These are phyloP conservation scores for Backusella westeae DNA, from an alignment of 192 early-diverging fungal species.

Conservation along the genomic window DNA sequence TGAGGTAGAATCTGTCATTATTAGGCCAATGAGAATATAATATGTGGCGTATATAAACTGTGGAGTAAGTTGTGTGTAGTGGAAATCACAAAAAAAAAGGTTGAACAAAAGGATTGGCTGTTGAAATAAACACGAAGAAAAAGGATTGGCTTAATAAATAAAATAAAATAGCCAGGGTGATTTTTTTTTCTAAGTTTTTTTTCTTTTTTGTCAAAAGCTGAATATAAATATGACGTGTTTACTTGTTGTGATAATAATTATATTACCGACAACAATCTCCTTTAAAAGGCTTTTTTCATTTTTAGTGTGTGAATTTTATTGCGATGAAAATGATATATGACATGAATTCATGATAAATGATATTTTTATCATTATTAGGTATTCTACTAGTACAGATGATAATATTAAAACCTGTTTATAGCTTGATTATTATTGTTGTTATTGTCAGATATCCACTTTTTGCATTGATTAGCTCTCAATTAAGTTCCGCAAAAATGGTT, in stretches of 20 bases:
- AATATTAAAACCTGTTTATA: background rate
- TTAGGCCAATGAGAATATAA: constrained; percentile 15
- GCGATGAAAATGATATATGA: background rate
- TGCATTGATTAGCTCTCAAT: background rate
- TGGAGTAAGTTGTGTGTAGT: background rate
- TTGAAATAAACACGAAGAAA: constrained; percentile 18
- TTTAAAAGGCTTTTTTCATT: background rate
- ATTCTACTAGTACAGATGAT: background rate
- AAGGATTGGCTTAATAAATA: constrained; percentile 17
- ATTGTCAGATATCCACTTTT: background rate
- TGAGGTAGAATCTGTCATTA: constrained; percentile 19
- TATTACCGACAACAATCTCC: background rate
- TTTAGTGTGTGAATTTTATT: constrained; percentile 4
- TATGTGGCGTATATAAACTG: constrained; percentile 11
- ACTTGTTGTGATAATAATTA: background rate
- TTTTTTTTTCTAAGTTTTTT: background rate
- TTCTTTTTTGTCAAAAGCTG: background rate
- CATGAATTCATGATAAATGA: background rate
- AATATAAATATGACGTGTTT: background rate
- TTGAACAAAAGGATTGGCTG: constrained; percentile 19
- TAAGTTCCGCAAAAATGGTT: background rate
- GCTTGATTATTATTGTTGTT: background rate
- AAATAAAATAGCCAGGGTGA: background rate
- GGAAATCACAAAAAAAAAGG: constrained; percentile 16
- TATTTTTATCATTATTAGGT: background rate